A percentile compares a stretch with the other conserved stretches of the same genome.
Conservation (phyloP, 1,139 yeast species). For the Meyerozyma sp. region DNA sequence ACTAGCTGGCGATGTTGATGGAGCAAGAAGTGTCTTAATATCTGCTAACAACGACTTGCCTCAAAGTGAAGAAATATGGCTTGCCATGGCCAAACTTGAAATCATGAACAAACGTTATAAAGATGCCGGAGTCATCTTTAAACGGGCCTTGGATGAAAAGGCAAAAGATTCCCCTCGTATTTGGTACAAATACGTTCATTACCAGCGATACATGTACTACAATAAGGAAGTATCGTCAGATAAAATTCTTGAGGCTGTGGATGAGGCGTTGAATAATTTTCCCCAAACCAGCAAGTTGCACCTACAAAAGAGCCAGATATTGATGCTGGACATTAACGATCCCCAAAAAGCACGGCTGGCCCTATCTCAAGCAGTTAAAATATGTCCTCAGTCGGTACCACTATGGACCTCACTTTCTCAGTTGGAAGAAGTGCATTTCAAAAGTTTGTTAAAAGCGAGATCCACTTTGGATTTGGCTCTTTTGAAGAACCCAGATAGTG, state of each 20-base stretch:
- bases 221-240: slow-evolving; percentile 25
- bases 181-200: slow-evolving; percentile 61
- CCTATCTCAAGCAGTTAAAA: slow-evolving; percentile 45
- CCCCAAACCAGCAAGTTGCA: slow-evolving; percentile 48
- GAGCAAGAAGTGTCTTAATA: slow-evolving; percentile 50
- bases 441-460: slow-evolving; percentile 55
- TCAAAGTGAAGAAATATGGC: slow-evolving; percentile 54
- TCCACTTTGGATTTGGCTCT: slow-evolving; percentile 70
- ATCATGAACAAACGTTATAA: slow-evolving; percentile 30
- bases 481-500: slow-evolving; percentile 44
- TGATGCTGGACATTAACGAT: slow-evolving; percentile 22
- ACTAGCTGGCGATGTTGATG: slow-evolving; percentile 36
- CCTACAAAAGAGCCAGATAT: slow-evolving; percentile 56
- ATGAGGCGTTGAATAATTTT: slow-evolving; percentile 41
- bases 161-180: slow-evolving; percentile 39
- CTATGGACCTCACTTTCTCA: slow-evolving; percentile 58
- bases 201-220: slow-evolving; percentile 35
- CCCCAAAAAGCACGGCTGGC: slow-evolving; percentile 41
- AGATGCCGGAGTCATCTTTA: slow-evolving; percentile 39
- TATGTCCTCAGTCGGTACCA: slow-evolving; percentile 34
- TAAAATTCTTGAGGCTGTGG: slow-evolving; percentile 15
- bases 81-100: slow-evolving; percentile 67
- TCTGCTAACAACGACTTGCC: slow-evolving; percentile 40
- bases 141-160: slow-evolving; percentile 29
- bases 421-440: slow-evolving; percentile 39